Evolutionary conservation across 345 rosid species (phyloP).

Genomic region (Garcia nutans): DNA sequence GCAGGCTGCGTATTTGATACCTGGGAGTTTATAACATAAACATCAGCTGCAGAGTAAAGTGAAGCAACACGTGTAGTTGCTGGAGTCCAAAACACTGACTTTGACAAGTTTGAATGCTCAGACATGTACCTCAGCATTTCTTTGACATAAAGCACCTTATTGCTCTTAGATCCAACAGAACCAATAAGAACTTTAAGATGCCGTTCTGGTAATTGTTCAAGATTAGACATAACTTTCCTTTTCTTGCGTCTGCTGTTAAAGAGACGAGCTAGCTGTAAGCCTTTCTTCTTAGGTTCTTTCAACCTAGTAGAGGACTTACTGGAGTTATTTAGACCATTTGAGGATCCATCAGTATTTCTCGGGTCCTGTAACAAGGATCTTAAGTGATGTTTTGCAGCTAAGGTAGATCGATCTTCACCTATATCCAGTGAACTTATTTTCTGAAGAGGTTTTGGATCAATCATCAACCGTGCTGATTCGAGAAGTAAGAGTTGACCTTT

Average conservation of each 20-base stretch:
- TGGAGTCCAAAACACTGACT: conserved; percentile 72
- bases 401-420: conserved; percentile 31
- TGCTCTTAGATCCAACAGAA: conserved; percentile 97
- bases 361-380: conserved; percentile 59
- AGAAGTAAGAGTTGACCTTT: conserved; percentile 91
- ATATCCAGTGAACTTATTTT: conserved; percentile 33
- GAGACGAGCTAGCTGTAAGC: conserved; percentile 13
- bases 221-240: conserved; percentile 30
- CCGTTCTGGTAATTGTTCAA: conserved; percentile 37
- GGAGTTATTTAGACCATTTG: conserved; percentile 25
- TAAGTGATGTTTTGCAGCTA: conserved; percentile 52
- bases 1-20: conserved; percentile 34
- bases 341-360: conserved; percentile 18
- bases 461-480: conserved; percentile 53
- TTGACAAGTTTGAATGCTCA: conserved; percentile 59
- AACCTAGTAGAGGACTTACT: conserved; percentile 9
- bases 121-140: conserved; percentile 65
- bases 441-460: conserved; percentile 40
- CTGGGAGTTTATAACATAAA: conserved; percentile 89
- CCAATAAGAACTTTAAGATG: conserved; percentile 80
- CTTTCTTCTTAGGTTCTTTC: conserved; percentile 27
- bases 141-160: conserved; percentile 74
- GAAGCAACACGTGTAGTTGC: conserved; percentile 88
- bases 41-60: conserved; percentile 93
- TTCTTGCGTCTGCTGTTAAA: conserved; percentile 14